Evolutionary conservation across 2,329 filamentous ascomycete genomes (phyloP).

Genomic region (Ambrosiella xylebori): DNA sequence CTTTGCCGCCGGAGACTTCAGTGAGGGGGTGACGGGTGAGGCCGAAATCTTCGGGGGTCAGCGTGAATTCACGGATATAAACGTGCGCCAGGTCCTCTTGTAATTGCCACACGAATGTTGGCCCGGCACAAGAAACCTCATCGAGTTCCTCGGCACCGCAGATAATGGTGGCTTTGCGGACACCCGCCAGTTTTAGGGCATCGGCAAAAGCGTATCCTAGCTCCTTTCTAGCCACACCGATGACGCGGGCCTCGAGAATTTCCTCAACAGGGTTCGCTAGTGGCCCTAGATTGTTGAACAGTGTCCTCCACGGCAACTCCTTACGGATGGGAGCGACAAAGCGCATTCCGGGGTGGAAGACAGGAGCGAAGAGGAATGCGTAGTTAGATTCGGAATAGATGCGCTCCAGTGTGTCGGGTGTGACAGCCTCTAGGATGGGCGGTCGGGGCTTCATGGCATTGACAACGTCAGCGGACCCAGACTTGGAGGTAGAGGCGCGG

Average conservation of each 20-base stretch:
- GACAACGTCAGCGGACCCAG: constrained; percentile 84
- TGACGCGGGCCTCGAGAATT: constrained; percentile 68
- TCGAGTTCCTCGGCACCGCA: constrained; percentile 92
- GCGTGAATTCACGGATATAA: constrained; percentile 55
- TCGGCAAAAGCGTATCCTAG: constrained; percentile 82
- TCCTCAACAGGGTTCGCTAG: constrained; percentile 80
- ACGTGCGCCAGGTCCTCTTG: constrained; percentile 22
- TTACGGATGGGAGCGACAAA: constrained; percentile 72
- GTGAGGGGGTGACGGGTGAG: constrained; percentile 54
- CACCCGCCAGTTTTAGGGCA: constrained; percentile 58
- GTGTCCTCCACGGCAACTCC: constrained; percentile 82
- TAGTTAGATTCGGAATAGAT: constrained; percentile 77
- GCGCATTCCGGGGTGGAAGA: constrained; percentile 91
- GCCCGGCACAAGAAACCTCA: constrained; percentile 81
- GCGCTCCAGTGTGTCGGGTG: constrained; percentile 48
- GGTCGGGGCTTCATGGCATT: constrained; percentile 54
- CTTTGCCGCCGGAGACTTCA: constrained; percentile 69
- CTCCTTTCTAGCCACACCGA: constrained; percentile 80
- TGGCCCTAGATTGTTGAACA: constrained; percentile 93
- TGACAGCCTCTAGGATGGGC: constrained; percentile 58
- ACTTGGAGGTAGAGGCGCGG: constrained; percentile 84
- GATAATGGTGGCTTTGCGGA: constrained; percentile 71
- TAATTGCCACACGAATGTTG: constrained; percentile 77
- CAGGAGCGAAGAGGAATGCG: constrained; percentile 85
- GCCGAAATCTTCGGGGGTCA: constrained; percentile 78